phyloP scores from a whole-genome alignment of 2,329 filamentous ascomycete genomes.

The Penicillium sp. region DNA sequence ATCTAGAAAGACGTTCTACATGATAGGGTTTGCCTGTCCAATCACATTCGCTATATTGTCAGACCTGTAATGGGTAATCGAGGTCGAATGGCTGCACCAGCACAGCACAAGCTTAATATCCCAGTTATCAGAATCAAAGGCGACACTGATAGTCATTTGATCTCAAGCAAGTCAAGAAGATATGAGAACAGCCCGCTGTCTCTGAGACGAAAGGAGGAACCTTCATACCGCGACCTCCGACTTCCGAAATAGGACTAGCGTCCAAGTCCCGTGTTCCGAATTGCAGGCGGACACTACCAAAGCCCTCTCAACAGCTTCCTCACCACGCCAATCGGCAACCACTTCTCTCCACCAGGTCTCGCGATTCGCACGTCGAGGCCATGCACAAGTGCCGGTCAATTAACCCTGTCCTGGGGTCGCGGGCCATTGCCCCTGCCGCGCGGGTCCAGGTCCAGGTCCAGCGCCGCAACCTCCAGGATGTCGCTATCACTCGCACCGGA shows the following conservation, averaged over 20 bases:
- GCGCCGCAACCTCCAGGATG: conserved; percentile 68
- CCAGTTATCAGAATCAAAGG: background rate
- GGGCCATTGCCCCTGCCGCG: conserved; percentile 40
- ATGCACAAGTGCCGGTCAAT: conserved; percentile 51
- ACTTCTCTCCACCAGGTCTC: conserved; percentile 31
- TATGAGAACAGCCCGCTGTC: too few species aligned
- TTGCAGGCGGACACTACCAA: conserved; percentile 28
- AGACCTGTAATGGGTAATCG: conserved; percentile 14
- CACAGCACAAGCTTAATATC: background rate
- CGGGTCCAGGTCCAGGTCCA: conserved; percentile 45
- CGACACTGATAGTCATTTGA: too few species aligned
- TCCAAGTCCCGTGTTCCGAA: conserved; percentile 25
- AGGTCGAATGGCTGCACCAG: background rate
- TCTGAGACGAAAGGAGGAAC: background rate
- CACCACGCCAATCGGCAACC: conserved; percentile 25
- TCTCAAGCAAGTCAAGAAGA: background rate
- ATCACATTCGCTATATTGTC: conserved; percentile 28
- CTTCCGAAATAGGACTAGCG: conserved; percentile 37
- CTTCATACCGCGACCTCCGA: background rate
- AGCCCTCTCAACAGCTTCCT: conserved; percentile 30
- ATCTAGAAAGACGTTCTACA: background rate
- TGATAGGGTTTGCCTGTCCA: conserved; percentile 10
- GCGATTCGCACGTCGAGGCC: conserved; percentile 36
- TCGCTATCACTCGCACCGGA: conserved; percentile 91
- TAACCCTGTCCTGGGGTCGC: conserved; percentile 44